phyloP scores from a whole-genome alignment of 1,284 basidiomycete species.

The Anthracocystis walkeri region DNA sequence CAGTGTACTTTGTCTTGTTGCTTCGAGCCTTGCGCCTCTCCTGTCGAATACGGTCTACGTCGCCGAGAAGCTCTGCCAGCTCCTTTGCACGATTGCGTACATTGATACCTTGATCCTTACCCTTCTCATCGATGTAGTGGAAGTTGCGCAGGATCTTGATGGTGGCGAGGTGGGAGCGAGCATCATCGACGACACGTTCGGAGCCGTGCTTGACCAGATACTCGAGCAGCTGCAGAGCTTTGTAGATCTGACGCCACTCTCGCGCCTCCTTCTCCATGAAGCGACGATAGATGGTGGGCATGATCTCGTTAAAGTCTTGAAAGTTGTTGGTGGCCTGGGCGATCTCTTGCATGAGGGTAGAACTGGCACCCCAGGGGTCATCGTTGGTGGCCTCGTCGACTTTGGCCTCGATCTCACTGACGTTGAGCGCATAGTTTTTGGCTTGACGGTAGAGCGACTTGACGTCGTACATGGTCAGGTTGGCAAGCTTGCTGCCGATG shows the following conservation, averaged over 20 bases:
- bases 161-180: conserved; percentile 90
- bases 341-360: conserved; percentile 98
- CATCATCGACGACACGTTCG: conserved; percentile 97
- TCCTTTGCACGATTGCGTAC: conserved; percentile 95
- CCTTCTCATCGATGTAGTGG: conserved; percentile 98
- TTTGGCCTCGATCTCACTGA: conserved; percentile 97
- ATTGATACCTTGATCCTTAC: conserved; percentile 98
- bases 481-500: conserved; percentile 66
- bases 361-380: conserved; percentile 98
- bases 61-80: conserved; percentile 86
- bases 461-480: conserved; percentile 68
- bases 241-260: conserved; percentile 99
- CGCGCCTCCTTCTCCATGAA: conserved; percentile 89
- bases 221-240: conserved; percentile 93
- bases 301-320: conserved; percentile 99
- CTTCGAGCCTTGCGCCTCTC: conserved; percentile 92
- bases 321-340: conserved; percentile 94
- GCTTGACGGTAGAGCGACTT: conserved; percentile 66
- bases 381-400: conserved; percentile 97
- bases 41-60: conserved; percentile 87
- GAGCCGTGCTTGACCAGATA: conserved; percentile 98
- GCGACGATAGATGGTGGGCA: conserved; percentile 94
- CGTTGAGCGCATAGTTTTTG: conserved; percentile 80
- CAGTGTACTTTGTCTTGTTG: conserved; percentile 92
- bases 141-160: conserved; percentile 98